Evolutionary conservation across 768 basidiomycete species (phyloP).

Genomic region (Aureoboletus auriporus): DNA sequence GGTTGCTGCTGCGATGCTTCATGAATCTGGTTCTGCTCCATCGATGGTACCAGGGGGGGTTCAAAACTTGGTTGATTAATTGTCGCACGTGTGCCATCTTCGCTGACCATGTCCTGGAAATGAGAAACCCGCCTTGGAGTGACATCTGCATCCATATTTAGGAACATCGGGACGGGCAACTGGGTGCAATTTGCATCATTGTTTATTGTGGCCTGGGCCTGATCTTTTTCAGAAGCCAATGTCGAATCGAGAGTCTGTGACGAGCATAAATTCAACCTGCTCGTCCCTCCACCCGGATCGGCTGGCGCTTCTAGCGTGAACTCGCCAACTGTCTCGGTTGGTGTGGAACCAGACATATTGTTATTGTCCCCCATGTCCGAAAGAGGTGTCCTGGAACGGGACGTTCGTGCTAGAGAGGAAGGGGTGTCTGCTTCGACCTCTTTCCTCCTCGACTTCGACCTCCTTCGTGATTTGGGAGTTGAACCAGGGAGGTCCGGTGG

Average conservation of each 20-base stretch:
- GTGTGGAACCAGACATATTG: background rate
- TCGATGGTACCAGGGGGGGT: background rate
- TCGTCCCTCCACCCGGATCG: conserved; percentile 22
- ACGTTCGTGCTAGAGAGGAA: conserved; percentile 1
- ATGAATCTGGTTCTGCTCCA: background rate
- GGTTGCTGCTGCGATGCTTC: conserved; percentile 6
- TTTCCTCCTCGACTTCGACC: conserved; percentile 7
- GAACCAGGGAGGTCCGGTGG: conserved; percentile 1
- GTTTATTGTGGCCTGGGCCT: background rate
- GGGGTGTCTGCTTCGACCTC: conserved; percentile 2
- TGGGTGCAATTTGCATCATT: background rate
- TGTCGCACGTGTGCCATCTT: background rate
- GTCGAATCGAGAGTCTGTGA: conserved; percentile 8
- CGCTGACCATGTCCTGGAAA: background rate
- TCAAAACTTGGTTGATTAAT: background rate
- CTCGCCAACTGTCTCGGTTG: background rate
- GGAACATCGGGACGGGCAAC: background rate
- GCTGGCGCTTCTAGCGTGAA: conserved; percentile 7
- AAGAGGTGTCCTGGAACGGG: conserved; percentile 16
- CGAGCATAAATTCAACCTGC: background rate
- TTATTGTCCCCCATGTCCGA: conserved; percentile 8
- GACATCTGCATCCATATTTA: conserved; percentile 2
- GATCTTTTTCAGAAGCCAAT: background rate
- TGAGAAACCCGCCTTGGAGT: conserved; percentile 18
- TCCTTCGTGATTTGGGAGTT: conserved; percentile 7